Percentiles rank a stretch among this genome's conserved stretches.
phyloP scores from a whole-genome alignment of 805 yeast species.

The Cyberlindnera veronae region DNA sequence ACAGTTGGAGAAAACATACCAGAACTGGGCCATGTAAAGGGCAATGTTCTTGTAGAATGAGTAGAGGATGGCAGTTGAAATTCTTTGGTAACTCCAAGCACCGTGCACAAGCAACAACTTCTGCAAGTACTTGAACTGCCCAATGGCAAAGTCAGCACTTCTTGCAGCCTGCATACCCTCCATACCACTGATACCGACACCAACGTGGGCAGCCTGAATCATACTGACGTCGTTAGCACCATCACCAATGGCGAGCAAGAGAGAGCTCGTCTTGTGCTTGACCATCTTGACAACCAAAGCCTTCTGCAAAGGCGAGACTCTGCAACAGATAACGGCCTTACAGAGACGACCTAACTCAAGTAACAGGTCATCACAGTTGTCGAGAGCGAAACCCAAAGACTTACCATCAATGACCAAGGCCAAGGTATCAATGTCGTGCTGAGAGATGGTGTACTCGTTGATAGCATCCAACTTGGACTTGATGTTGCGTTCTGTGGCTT shows the following conservation, averaged over 20 bases:
- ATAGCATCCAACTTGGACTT: slow-evolving; percentile 74
- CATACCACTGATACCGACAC: slow-evolving; percentile 98
- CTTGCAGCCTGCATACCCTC: slow-evolving; percentile 99
- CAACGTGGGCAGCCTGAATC: slow-evolving; percentile 99
- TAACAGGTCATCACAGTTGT: slow-evolving; percentile 74
- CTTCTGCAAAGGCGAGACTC: slow-evolving; percentile 96
- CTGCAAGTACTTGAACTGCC: slow-evolving; percentile 85
- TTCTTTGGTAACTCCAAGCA: slow-evolving; percentile 94
- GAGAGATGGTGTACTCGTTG: slow-evolving; percentile 57
- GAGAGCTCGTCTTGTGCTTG: slow-evolving; percentile 68
- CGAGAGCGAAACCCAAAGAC: slow-evolving; percentile 82
- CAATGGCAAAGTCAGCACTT: slow-evolving; percentile 95
- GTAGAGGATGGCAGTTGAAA: slow-evolving; percentile 87
- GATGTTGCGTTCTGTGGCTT: slow-evolving; percentile 72
- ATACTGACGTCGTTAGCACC: slow-evolving; percentile 99
- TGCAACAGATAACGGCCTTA: slow-evolving; percentile 95
- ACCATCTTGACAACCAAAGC: slow-evolving; percentile 95
- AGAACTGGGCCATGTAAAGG: slow-evolving; percentile 94
- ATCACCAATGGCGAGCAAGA: slow-evolving; percentile 91
- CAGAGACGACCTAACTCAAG: slow-evolving; percentile 80
- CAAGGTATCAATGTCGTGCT: slow-evolving; percentile 69
- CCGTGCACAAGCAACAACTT: slow-evolving; percentile 91
- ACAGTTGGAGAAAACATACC: slow-evolving; percentile 92
- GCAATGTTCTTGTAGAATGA: slow-evolving; percentile 96
- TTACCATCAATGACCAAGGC: slow-evolving; percentile 95